These are phyloP conservation scores for Cadophora malorum DNA, from an alignment of 2,329 filamentous ascomycete species.

Conservation along the genomic window DNA sequence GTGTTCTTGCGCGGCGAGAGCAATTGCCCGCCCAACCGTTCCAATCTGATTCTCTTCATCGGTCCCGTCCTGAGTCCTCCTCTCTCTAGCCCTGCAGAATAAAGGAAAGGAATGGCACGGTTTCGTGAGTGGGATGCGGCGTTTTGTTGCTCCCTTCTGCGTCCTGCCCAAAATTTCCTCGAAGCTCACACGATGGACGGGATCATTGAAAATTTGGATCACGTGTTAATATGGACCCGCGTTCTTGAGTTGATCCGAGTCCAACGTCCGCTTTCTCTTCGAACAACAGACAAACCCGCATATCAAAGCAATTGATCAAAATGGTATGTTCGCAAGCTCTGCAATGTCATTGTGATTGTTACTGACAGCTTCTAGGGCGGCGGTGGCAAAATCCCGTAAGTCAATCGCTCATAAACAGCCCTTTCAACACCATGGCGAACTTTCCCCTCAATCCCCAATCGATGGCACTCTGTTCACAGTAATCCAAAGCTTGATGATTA, in stretches of 20 bases:
- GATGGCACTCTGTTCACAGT: too few species aligned
- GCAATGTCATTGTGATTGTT: constrained; percentile 19
- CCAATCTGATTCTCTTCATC: constrained; percentile 68
- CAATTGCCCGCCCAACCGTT: constrained; percentile 66
- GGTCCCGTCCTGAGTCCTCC: constrained; percentile 30
- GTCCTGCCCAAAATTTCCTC: constrained; percentile 37
- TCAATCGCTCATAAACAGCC: constrained; percentile 35
- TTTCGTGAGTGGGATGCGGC: constrained; percentile 26
- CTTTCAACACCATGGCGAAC: constrained; percentile 31
- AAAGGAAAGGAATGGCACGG: constrained; percentile 17
- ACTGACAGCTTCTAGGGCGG: constrained; percentile 68
- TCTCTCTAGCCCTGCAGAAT: constrained; percentile 28
- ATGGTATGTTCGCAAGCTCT: constrained; percentile 58
- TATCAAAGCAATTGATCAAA: constrained; percentile 50
- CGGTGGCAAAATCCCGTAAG: constrained; percentile 78
- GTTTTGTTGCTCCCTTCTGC: constrained; percentile 32
- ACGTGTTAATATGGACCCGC: constrained; percentile 22
- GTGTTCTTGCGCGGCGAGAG: constrained; percentile 49
- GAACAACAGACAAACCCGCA: constrained; percentile 23
- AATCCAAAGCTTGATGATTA: too few species aligned
- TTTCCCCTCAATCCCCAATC: background rate
- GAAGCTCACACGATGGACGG: constrained; percentile 19
- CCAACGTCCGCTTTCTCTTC: constrained; percentile 33
- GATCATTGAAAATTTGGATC: constrained; percentile 24
- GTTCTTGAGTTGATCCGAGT: constrained; percentile 30